These are phyloP conservation scores for Mucor racemosus DNA, from an alignment of 371 early-diverging fungal genomes.

Conservation along the genomic window DNA sequence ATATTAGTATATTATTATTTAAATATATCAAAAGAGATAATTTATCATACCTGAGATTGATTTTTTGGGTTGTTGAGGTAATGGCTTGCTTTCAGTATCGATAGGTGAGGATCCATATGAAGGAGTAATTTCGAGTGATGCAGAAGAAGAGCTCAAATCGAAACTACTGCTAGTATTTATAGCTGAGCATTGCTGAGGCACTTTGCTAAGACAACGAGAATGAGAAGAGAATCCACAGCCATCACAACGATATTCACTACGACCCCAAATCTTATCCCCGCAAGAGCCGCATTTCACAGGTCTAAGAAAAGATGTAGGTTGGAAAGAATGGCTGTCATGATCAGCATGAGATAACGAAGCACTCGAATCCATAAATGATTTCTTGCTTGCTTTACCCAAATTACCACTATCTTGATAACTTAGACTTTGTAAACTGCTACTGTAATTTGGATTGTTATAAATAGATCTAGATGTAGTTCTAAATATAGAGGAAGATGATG, in stretches of 20 bases:
- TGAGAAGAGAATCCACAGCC: constrained; percentile 46
- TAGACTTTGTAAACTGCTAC: constrained; percentile 13
- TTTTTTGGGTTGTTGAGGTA: constrained; percentile 7
- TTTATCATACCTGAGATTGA: not conserved
- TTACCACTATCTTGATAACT: not conserved
- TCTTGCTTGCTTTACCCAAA: constrained; percentile 3
- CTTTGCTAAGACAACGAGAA: constrained; percentile 37
- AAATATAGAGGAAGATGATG: constrained; percentile 14
- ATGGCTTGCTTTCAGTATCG: constrained; percentile 4
- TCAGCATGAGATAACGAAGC: not conserved
- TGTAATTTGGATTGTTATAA: constrained; percentile 13
- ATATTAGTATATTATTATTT: not conserved
- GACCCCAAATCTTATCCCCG: constrained; percentile 85
- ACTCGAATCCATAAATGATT: constrained; percentile 10
- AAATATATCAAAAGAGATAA: too few relatives aligned
- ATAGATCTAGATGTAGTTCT: not conserved
- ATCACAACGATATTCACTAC: constrained; percentile 80
- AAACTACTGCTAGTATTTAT: constrained; percentile 19
- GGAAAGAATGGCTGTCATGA: constrained; percentile 57
- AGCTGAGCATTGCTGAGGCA: constrained; percentile 38
- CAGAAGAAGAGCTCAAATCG: constrained; percentile 17
- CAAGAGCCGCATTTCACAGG: constrained; percentile 85
- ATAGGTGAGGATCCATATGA: not conserved
- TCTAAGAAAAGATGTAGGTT: constrained; percentile 62
- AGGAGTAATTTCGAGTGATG: not conserved